Evolutionary conservation across 1,139 yeast genomes (phyloP), one percentile per base, ranked within the genome.

Genomic region (Candida frijolesensis): DNA sequence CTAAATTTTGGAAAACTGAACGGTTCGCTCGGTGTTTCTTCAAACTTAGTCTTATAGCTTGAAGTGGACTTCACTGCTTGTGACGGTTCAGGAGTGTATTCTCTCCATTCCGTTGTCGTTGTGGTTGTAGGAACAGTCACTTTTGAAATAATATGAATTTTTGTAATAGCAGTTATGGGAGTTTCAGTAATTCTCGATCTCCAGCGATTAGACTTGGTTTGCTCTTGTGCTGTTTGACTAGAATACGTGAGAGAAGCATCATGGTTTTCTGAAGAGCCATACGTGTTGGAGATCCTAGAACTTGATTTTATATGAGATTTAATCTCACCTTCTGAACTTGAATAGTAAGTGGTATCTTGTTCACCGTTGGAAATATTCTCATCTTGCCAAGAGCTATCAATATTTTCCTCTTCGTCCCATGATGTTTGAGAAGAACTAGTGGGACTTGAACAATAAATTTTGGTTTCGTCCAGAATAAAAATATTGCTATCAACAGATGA

Each of bases 41-140:
- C 11, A 37, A 15, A 18, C 4, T 15, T 37, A 12, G 40, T 16
- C 18, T 16, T 38, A 14, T 22, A 22, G 22, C 42, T 38, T 3
- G 42, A n/a, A 11, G 25, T 22, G 11, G 42, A 38, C 22, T 38
- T 38, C 6, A 14, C 30, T 12, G 42, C 42, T 3, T 27, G 22
- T 12, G 42, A 32, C 12, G 16, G 11, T 6, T 38, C 30, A 16
- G 32, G 42, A 12, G 30, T 38, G 16, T 12, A 11, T 38, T 38
- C 30, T 11, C 22, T 22, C 30, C 40, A 43, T 35, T 25, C 25
- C 2, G 29, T 29, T 30, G 47, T 46, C 16, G 52, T 43, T 35
- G 44, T 35, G 14, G 44, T 37, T 16, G 33, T 30, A 4, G 37
- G 37, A n/a, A 37, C 30, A 12, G 30, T 38, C 2, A 38, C 32